Evolutionary conservation across 2,329 filamentous ascomycete genomes (phyloP), one percentile per base, ranked within the genome.

Genomic region (Rasamsonia emersonii): DNA sequence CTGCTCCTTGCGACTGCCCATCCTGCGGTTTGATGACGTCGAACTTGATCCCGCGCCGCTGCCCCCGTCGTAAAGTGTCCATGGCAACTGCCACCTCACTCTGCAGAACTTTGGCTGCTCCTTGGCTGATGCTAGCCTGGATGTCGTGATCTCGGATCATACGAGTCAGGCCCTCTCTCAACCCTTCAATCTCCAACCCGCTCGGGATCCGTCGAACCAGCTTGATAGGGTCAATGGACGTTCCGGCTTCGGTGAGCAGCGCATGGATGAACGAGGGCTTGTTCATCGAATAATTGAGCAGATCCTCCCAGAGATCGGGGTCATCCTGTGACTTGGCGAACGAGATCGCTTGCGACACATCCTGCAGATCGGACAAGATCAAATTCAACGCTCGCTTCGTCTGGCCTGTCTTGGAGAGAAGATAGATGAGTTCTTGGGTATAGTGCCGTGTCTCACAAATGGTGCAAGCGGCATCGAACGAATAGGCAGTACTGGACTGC

Each of bases 121-220:
- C 91, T 25, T 82, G 79, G 42, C 82, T 89, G 52, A 98, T 95
- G 46, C 82, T 91, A 53, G 84, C 78, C 61, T 96, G 91, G 26
- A 98, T 83, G 52, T 96, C 91, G 53, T 95, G 88, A 58, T 98
- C 91, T 46, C 89, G 81, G 54, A 98, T 82, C 67, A 98, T 86
- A 36, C 88, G 82, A 26, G 82, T 81, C 3, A 98, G 71, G 0
- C 89, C 91, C 41, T 94, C 85, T 37, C 86, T 72, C 5, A 98
- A 67, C 0, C 91, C 91, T 46, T 91, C 81, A 9, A 98, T 93
- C 53, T 95, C 86, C 0, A 98, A 69, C 0, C 91, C 88, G 50
- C 93, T 86, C 0, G 91, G 91, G 17, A 98, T 98, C 4, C 88
- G 77, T 9, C 83, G 73, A 4, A 98, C 85, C 3, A 98, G 74